A percentile compares a stretch with the other conserved stretches of the same genome.
These are phyloP conservation scores for Stephania japonica DNA, from an alignment of 164 flowering plant species.

Conservation along the genomic window DNA sequence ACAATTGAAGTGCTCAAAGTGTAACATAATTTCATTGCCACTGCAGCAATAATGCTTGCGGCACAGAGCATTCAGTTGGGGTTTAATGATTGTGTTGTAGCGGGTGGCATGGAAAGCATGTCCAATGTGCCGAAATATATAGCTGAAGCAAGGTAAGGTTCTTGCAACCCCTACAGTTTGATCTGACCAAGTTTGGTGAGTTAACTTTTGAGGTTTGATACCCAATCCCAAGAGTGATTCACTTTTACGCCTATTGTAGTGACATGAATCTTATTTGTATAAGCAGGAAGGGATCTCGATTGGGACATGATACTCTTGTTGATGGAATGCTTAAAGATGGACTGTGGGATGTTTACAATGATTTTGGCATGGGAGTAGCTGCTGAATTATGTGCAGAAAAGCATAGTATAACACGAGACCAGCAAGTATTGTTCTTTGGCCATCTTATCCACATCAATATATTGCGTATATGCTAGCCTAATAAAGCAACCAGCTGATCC, in stretches of 20 bases:
- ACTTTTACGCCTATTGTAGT: not conserved
- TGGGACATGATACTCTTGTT: conserved; percentile 79
- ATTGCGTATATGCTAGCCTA: not conserved
- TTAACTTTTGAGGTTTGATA: not conserved
- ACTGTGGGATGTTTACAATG: conserved; percentile 92
- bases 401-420: conserved; percentile 56
- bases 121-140: conserved; percentile 87
- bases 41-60: conserved; percentile 79
- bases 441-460: not conserved
- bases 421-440: conserved; percentile 44
- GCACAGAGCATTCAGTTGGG: conserved; percentile 86
- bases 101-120: conserved; percentile 98
- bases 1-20: not conserved
- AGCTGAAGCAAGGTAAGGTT: conserved; percentile 58
- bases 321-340: conserved; percentile 98
- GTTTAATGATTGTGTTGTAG: conserved; percentile 69
- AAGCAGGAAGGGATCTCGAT: conserved; percentile 71
- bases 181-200: not conserved
- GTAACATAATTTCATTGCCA: conserved; percentile 2
- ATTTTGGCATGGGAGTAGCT: conserved; percentile 85
- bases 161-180: not conserved
- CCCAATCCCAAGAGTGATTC: not conserved
- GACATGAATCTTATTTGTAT: not conserved
- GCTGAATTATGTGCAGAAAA: conserved; percentile 86
- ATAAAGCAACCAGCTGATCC: not conserved